Evolutionary conservation across 208 protist genomes (phyloP).

Genomic region (Trichomonas vaginalis): DNA sequence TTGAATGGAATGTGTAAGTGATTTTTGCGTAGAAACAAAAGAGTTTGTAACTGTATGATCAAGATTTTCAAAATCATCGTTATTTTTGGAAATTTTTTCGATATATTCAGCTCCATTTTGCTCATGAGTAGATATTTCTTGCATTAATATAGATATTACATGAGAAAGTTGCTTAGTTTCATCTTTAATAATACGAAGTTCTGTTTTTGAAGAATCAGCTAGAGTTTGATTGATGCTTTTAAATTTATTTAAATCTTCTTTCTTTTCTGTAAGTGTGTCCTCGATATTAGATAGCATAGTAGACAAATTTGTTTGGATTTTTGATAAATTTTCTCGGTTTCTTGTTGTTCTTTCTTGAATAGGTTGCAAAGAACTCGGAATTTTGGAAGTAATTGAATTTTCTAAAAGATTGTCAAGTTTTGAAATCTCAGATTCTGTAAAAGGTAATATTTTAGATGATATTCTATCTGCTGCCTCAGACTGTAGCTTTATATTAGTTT

Average conservation of each 20-base stretch:
- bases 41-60: not conserved
- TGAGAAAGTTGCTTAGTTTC: not conserved
- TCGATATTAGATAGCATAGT: not conserved
- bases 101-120: not conserved
- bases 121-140: not conserved
- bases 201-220: not conserved
- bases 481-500: not conserved
- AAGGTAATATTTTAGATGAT: not conserved
- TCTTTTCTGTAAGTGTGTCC: not conserved
- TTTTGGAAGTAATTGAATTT: not conserved
- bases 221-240: not conserved
- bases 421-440: not conserved
- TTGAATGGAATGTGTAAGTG: not conserved
- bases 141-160: not conserved
- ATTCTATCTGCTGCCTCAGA: not conserved
- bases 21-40: not conserved
- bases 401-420: not conserved
- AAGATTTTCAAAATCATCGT: not conserved
- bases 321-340: not conserved
- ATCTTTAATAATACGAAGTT: not conserved
- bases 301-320: not conserved
- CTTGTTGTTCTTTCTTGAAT: not conserved
- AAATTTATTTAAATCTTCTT: not conserved
- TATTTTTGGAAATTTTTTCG: not conserved
- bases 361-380: not conserved